Conservation (phyloP, 768 basidiomycete species). For the Rubroboletus satanas region DNA sequence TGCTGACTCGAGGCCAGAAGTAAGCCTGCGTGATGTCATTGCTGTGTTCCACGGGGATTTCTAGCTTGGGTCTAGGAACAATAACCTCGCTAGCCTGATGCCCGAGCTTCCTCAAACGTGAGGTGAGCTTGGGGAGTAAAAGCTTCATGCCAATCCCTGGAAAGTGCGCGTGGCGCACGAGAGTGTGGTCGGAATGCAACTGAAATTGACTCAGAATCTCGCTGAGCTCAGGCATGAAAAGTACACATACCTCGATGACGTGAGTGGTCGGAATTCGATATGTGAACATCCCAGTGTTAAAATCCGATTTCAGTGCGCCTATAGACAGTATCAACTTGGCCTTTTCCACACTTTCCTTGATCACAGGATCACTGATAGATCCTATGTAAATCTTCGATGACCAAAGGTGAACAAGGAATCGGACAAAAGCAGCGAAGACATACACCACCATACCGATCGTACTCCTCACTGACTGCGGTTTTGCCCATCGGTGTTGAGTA, state of each 20-base stretch:
- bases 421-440: slow-evolving; percentile 25
- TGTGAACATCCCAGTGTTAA: slow-evolving; percentile 87
- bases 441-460: slow-evolving; percentile 76
- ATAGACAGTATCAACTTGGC: slow-evolving; percentile 75
- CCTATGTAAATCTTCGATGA: slow-evolving; percentile 69
- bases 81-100: slow-evolving; percentile 37
- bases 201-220: slow-evolving; percentile 26
- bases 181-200: slow-evolving; percentile 74
- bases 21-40: slow-evolving; percentile 68
- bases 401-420: neutral
- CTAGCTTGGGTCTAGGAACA: slow-evolving; percentile 41
- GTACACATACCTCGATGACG: slow-evolving; percentile 55
- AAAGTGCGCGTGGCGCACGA: slow-evolving; percentile 61
- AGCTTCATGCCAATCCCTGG: slow-evolving; percentile 71
- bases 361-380: slow-evolving; percentile 56
- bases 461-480: slow-evolving; percentile 64
- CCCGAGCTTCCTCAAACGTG: slow-evolving; percentile 44
- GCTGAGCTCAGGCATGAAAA: neutral
- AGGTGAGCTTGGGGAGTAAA: slow-evolving; percentile 68
- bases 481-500: slow-evolving; percentile 83
- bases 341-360: slow-evolving; percentile 69
- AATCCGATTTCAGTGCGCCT: slow-evolving; percentile 68
- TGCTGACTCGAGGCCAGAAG: slow-evolving; percentile 77
- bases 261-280: slow-evolving; percentile 59
- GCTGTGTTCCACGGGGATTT: slow-evolving; percentile 48